Conservation (phyloP, 2,329 filamentous ascomycete species). For the Aurifilum marmelostoma region DNA sequence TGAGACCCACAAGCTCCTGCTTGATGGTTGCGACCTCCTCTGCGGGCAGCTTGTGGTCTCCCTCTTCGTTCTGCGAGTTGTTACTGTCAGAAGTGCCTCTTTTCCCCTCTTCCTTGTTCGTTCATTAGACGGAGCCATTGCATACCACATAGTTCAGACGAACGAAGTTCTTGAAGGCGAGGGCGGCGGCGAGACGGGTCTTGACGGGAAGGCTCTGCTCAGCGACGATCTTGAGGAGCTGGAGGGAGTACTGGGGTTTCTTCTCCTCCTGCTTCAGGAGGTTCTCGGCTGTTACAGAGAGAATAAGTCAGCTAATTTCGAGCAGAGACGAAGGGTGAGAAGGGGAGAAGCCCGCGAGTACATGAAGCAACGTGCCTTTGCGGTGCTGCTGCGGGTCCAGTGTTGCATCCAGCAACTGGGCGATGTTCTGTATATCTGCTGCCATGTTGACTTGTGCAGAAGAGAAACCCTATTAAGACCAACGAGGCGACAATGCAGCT, state of each 20-base stretch:
- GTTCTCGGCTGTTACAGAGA: conserved; percentile 68
- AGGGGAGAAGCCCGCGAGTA: neutral
- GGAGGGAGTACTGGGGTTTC: conserved; percentile 85
- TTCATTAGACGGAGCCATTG: too few species aligned
- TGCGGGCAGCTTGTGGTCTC: conserved; percentile 82
- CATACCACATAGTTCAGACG: conserved; percentile 85
- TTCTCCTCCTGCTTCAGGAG: conserved; percentile 77
- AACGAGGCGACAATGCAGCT: conserved; percentile 18
- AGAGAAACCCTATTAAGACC: conserved; percentile 11
- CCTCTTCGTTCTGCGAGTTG: conserved; percentile 74
- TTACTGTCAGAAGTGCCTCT: conserved; percentile 21
- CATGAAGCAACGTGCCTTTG: conserved; percentile 66
- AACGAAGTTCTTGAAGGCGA: conserved; percentile 99
- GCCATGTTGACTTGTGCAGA: conserved; percentile 50
- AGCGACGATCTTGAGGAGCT: conserved; percentile 87
- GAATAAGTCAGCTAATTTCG: conserved; percentile 16
- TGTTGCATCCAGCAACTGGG: conserved; percentile 86
- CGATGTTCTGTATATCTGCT: conserved; percentile 63
- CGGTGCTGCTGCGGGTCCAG: conserved; percentile 86
- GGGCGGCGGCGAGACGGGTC: conserved; percentile 82
- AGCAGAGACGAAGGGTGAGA: conserved; percentile 20
- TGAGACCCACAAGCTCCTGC: conserved; percentile 90
- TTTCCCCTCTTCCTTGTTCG: too few species aligned
- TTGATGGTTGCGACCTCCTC: conserved; percentile 92
- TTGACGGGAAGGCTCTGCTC: conserved; percentile 72